Evolutionary conservation across 2,329 filamentous ascomycete genomes (phyloP).

Genomic region (Fusarium musae): DNA sequence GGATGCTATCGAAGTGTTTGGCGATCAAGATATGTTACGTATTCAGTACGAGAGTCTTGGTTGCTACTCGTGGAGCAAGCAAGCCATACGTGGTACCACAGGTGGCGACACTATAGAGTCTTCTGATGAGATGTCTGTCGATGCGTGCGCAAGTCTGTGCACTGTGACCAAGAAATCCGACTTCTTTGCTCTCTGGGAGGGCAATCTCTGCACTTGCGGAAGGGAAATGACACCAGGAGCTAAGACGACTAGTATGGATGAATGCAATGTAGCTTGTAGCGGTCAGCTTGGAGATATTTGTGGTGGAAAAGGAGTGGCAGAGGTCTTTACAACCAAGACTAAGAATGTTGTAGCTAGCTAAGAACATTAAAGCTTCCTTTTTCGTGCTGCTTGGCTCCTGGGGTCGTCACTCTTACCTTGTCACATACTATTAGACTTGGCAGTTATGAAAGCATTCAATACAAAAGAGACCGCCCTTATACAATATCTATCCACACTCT

Average conservation of each 20-base stretch:
- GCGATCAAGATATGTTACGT: background rate
- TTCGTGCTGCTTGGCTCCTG: accelerated
- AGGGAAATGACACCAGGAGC: background rate
- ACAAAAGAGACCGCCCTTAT: accelerated
- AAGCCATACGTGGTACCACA: background rate
- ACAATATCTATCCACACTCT: background rate
- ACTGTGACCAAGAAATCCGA: background rate
- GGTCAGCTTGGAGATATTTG: background rate
- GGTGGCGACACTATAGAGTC: background rate
- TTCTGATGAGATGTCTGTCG: background rate
- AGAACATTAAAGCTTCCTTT: accelerated
- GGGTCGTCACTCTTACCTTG: background rate
- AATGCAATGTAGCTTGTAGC: background rate
- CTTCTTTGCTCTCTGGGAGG: background rate
- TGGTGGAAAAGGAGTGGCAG: background rate
- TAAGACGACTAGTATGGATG: background rate
- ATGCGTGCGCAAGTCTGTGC: background rate
- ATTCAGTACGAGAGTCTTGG: background rate
- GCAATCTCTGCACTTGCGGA: background rate
- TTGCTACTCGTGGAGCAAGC: background rate
- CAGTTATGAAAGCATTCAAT: background rate
- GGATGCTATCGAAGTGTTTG: background rate
- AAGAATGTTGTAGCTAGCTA: background rate
- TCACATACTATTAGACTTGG: background rate
- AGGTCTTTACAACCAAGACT: background rate